phyloP scores from a whole-genome alignment of 805 yeast genomes.

The Tetrapisispora taiwanensis region DNA sequence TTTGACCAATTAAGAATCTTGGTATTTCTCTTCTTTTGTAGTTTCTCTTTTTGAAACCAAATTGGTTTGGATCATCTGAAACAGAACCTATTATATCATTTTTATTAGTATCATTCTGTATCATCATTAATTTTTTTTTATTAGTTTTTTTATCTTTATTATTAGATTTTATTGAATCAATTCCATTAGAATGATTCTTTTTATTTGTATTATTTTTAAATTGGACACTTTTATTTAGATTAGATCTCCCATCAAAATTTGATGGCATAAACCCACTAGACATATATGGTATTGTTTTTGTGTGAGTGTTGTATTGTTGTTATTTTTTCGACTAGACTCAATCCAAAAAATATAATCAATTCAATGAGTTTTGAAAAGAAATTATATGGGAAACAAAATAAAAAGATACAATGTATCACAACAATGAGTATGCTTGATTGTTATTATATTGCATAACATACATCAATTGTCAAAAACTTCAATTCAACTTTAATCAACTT shows the following conservation, averaged over 20 bases:
- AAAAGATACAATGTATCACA: too few species aligned
- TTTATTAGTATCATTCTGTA: background rate
- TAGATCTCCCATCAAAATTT: background rate
- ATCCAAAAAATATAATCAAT: too few species aligned
- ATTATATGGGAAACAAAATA: too few species aligned
- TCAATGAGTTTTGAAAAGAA: too few species aligned
- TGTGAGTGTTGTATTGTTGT: too few species aligned
- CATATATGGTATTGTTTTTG: background rate
- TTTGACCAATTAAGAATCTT: constrained; percentile 30
- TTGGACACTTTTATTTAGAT: background rate
- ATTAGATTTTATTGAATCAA: background rate
- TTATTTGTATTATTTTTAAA: background rate
- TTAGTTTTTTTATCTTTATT: background rate
- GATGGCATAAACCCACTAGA: background rate
- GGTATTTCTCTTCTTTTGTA: constrained; percentile 27
- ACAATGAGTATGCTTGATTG: too few species aligned
- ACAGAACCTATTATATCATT: constrained; percentile 18
- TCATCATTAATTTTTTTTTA: constrained; percentile 2
- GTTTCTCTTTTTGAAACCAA: constrained; percentile 14
- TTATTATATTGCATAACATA: too few species aligned
- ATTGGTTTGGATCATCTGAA: constrained; percentile 11
- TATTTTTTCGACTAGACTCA: too few species aligned
- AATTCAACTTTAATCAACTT: too few species aligned
- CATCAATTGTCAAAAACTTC: too few species aligned
- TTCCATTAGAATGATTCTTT: background rate